These are phyloP conservation scores for Baudoinia panamericana DNA, from an alignment of 495 filamentous ascomycete species.

Conservation along the genomic window DNA sequence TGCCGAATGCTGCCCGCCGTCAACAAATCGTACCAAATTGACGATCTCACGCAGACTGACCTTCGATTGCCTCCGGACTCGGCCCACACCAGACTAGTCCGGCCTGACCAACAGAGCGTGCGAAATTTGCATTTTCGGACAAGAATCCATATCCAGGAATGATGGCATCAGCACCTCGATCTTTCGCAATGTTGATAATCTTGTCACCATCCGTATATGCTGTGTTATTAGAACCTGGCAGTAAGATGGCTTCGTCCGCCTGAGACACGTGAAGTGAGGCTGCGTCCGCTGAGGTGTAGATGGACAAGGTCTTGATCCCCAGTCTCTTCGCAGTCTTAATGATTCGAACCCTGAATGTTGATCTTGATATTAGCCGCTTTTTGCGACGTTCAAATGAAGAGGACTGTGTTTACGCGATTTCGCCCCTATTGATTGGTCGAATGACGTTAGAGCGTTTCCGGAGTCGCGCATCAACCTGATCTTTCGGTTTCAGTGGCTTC, in stretches of 20 bases:
- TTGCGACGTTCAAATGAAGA: no score
- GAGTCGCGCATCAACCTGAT: no score
- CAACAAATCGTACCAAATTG: background rate
- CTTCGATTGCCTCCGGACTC: slow-evolving; percentile 37
- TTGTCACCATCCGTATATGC: slow-evolving; percentile 38
- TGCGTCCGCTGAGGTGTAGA: slow-evolving; percentile 44
- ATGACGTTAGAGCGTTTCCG: no score
- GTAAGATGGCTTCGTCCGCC: slow-evolving; percentile 39
- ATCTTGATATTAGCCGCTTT: no score
- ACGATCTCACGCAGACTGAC: background rate
- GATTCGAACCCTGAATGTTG: slow-evolving; percentile 22
- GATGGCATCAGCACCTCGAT: slow-evolving; percentile 34
- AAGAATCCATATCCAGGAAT: slow-evolving; percentile 49
- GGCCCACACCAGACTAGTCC: slow-evolving; percentile 45
- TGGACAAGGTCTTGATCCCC: slow-evolving; percentile 37
- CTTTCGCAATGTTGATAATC: slow-evolving; percentile 38
- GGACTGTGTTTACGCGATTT: slow-evolving; percentile 1
- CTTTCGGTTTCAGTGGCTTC: slow-evolving; percentile 31
- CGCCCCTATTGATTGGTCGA: background rate
- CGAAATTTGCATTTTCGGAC: slow-evolving; percentile 47
- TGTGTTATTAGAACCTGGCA: slow-evolving; percentile 34
- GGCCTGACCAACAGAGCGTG: slow-evolving; percentile 33
- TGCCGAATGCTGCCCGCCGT: slow-evolving; percentile 32
- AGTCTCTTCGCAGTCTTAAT: slow-evolving; percentile 24
- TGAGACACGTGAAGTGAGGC: slow-evolving; percentile 40